These are phyloP conservation scores for Sarcomyxa edulis DNA, from an alignment of 768 basidiomycete species.

Conservation along the genomic window DNA sequence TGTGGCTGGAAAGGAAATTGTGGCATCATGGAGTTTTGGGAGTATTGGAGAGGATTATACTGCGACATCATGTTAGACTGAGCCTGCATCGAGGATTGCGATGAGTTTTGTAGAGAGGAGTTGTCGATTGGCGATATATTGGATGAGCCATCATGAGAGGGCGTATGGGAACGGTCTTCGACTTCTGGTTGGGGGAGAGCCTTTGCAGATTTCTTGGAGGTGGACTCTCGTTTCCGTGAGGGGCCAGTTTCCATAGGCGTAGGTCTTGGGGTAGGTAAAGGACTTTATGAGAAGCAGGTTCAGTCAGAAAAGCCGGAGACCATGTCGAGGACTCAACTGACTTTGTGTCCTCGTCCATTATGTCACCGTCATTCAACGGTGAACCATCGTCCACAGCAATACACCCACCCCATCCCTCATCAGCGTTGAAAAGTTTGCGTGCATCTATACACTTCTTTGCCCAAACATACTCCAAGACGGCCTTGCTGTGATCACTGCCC, in stretches of 20 bases:
- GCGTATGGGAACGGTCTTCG: not conserved
- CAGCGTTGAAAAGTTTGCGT: conserved; percentile 37
- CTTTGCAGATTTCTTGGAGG: conserved; percentile 1
- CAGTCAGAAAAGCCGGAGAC: conserved; percentile 7
- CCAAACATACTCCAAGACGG: conserved; percentile 53
- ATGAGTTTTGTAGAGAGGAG: not conserved
- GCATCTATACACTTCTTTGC: conserved; percentile 36
- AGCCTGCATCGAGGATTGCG: not conserved
- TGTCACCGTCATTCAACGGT: conserved; percentile 30
- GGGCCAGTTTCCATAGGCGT: conserved; percentile 37
- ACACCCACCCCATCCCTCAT: conserved; percentile 50
- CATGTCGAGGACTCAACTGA: conserved; percentile 27
- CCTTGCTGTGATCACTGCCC: conserved; percentile 45
- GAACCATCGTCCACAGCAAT: conserved; percentile 34
- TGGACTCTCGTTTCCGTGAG: not conserved
- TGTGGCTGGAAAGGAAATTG: too few species aligned
- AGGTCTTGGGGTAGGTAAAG: conserved; percentile 56
- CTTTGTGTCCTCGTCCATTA: conserved; percentile 32
- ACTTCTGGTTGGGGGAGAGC: not conserved
- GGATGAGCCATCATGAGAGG: not conserved
- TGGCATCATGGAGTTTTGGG: not conserved
- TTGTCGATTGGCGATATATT: not conserved
- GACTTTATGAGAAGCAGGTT: conserved; percentile 40
- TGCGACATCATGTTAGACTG: not conserved
- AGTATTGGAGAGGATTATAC: conserved; percentile 1